Base-by-base conservation (phyloP, 129 eudicot genomes). In the Ambrosia artemisiifolia region DNA sequence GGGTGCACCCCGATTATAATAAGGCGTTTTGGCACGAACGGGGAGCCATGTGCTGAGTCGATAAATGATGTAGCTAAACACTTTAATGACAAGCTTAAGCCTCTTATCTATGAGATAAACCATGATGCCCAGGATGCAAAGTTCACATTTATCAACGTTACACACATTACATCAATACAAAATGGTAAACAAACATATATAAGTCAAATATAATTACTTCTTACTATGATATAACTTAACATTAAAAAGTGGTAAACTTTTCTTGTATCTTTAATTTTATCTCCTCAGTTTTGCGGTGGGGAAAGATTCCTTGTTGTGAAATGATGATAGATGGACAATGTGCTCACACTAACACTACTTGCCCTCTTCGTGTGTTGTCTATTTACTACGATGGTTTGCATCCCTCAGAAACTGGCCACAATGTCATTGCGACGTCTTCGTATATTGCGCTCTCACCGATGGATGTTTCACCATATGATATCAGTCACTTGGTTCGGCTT, bases 1-100 rank as follows among this genome's bases (percentile, higher is more conserved):
- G 92, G 88, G 12, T 87, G 93, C 74, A 54, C 54, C 16, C 93
- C 93, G 2, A 43, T 30, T 10, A 67, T 44, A 20, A 46, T 80
- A 32, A 7, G 74, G 13, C n/a, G 0, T 7, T 19, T 56, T 51
- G 74, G 72, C 11, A 30, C 77, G 0, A 16, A 66, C 2, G 65
- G 60, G 3, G 36, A 18, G 12, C 30, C 62, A 1, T 84, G 93
- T 24, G 85, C 76, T 9, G 66, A 79, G 12, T 43, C 43, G 2
- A 74, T 62, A 14, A 82, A 79, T 12, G 47, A 18, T 0, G 70
- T 72, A 0, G 77, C 65, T 43, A 61, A 49, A 43, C 49, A 53
- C 0, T 84, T 87, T 76, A 80, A 86, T 43, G 48, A 74, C 65
- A 74, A 62, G 18, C 91, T 86, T 36, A 66, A 33, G 84, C 67